Percentiles rank a stretch among this genome's conserved stretches.
Conservation (phyloP, 305 asterid genomes). For the Euphrasia arctica region DNA sequence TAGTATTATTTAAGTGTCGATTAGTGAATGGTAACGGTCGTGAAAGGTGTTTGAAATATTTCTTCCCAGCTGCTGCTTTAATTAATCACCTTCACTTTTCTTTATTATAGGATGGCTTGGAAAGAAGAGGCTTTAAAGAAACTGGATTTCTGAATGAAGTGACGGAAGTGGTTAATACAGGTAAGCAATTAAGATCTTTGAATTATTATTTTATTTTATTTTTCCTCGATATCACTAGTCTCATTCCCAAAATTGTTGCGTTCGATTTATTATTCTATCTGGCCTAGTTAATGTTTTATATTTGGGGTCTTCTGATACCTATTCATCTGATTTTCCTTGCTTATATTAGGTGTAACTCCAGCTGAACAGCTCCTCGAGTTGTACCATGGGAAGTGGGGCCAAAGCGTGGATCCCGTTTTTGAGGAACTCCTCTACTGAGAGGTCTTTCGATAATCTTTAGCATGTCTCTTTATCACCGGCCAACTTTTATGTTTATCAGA, state of each 20-base stretch:
- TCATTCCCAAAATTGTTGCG: background rate
- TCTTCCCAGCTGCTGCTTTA: background rate
- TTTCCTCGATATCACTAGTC: background rate
- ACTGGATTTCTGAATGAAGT: constrained; percentile 79
- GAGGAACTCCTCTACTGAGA: constrained; percentile 64
- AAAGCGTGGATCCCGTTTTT: constrained; percentile 65
- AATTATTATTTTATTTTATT: background rate
- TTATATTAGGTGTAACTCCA: constrained; percentile 65
- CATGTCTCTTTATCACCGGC: constrained; percentile 3
- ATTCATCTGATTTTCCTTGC: constrained; percentile 9
- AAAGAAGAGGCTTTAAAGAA: constrained; percentile 90
- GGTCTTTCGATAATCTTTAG: background rate
- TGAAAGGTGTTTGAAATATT: constrained; percentile 11
- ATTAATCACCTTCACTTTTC: constrained; percentile 18
- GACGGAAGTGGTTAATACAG: constrained; percentile 74
- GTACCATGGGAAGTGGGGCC: constrained; percentile 89
- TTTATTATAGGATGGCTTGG: constrained; percentile 76
- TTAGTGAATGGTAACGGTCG: background rate
- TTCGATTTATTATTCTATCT: background rate
- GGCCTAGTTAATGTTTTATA: no score
- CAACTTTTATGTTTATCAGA: background rate
- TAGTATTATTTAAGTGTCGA: constrained; percentile 2
- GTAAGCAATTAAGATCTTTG: constrained; percentile 27
- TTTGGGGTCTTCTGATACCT: background rate
- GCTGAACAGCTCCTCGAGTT: constrained; percentile 80